Conservation (phyloP, 441 rosid genomes). For the Erodium moschatum region DNA sequence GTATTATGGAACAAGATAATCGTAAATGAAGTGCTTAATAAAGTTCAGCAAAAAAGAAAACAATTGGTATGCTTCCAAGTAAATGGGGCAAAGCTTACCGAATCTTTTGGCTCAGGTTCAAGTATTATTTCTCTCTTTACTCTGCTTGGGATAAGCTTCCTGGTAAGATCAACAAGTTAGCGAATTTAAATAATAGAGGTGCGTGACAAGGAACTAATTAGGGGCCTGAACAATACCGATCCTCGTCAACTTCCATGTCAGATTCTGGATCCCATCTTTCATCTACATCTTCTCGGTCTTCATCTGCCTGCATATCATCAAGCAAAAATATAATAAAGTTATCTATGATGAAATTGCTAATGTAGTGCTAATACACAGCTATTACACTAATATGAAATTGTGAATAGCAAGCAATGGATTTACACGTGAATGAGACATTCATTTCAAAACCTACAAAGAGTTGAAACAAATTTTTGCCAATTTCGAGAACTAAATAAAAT, state of each 20-base stretch:
- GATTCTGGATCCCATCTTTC: conserved; percentile 54
- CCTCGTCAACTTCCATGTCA: conserved; percentile 55
- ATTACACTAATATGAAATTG: background rate
- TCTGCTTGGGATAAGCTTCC: conserved; percentile 59
- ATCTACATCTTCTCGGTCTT: conserved; percentile 49
- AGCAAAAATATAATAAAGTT: conserved; percentile 2
- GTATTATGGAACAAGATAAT: background rate
- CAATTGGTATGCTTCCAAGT: background rate
- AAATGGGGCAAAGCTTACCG: conserved; percentile 30
- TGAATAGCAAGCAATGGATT: background rate
- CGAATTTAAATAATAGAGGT: conserved; percentile 8
- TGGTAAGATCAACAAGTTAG: conserved; percentile 29
- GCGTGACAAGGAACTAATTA: background rate
- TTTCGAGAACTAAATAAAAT: background rate
- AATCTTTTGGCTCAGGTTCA: conserved; percentile 54
- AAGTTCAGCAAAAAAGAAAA: background rate
- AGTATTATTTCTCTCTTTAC: conserved; percentile 56
- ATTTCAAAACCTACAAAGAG: background rate
- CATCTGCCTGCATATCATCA: conserved; percentile 38
- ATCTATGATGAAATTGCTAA: background rate
- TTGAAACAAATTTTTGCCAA: background rate
- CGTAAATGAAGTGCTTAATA: background rate
- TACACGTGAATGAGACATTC: background rate
- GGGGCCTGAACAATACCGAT: conserved; percentile 32
- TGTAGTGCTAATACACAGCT: background rate